These are phyloP conservation scores for Knoxia roxburghii DNA, from an alignment of 257 asterid species.

Conservation along the genomic window DNA sequence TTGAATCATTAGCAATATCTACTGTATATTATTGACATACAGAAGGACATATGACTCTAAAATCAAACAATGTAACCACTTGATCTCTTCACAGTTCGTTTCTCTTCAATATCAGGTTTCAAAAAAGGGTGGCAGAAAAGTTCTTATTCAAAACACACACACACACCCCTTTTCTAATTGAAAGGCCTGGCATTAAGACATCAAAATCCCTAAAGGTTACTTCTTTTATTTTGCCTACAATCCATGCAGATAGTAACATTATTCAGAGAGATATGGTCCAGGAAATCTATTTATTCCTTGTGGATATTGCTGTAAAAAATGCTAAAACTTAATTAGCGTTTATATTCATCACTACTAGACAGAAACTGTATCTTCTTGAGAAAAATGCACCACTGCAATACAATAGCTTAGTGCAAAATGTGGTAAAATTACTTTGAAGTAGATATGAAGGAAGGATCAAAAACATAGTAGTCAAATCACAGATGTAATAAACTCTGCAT, in stretches of 20 bases:
- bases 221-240: neutral
- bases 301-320: neutral
- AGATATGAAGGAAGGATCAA: neutral
- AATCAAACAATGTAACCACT: neutral
- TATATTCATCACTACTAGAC: neutral
- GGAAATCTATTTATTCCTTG: neutral
- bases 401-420: neutral
- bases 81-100: neutral
- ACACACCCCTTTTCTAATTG: neutral
- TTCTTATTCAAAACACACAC: neutral
- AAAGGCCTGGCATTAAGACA: neutral
- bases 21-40: neutral
- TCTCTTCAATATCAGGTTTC: too few species aligned
- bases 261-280: neutral
- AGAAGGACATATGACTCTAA: neutral
- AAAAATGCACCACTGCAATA: neutral
- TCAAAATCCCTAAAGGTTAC: neutral
- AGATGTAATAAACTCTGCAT: neutral
- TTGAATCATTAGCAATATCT: neutral
- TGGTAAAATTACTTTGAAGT: neutral
- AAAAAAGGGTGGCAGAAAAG: too few species aligned
- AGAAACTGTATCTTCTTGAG: neutral
- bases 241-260: neutral
- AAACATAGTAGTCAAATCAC: neutral
- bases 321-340: neutral